Percentiles rank a stretch among this genome's conserved stretches.
These are phyloP conservation scores for Xylaria cubensis DNA, from an alignment of 495 filamentous ascomycete genomes.

Conservation along the genomic window DNA sequence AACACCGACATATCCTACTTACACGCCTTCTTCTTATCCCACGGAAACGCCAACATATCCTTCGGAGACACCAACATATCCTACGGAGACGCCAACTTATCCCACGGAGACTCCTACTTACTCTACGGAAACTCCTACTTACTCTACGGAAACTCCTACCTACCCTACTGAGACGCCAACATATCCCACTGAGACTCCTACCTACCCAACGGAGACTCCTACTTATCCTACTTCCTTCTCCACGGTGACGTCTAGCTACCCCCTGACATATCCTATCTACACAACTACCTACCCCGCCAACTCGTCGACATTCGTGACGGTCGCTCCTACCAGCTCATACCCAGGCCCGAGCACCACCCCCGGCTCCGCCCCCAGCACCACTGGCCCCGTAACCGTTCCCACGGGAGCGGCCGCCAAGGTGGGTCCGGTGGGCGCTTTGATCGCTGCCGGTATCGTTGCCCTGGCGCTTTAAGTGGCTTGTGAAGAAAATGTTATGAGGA, in stretches of 20 bases:
- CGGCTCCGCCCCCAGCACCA: not conserved
- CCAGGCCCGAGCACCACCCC: constrained; percentile 11
- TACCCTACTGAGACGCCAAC: no score
- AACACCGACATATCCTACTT: constrained; percentile 5
- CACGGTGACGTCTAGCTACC: not conserved
- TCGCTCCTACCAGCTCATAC: constrained; percentile 3
- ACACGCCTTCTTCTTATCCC: constrained; percentile 22
- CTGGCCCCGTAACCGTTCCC: constrained; percentile 29
- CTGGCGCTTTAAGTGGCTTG: constrained; percentile 39
- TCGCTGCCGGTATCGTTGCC: constrained; percentile 42
- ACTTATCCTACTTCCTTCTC: no score
- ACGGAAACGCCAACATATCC: constrained; percentile 28
- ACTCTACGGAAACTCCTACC: no score
- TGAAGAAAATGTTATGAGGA: not conserved
- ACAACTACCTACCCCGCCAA: constrained; percentile 29
- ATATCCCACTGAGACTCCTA: no score
- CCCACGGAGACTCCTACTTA: no score
- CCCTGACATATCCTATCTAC: constrained; percentile 17
- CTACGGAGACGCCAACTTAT: constrained; percentile 20
- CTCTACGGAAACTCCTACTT: no score
- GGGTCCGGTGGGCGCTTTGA: constrained; percentile 39
- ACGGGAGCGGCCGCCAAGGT: constrained; percentile 41
- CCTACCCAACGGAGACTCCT: no score
- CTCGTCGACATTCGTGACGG: constrained; percentile 33
- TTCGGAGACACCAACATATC: constrained; percentile 23